A percentile compares a stretch with the other conserved stretches of the same genome.
These are phyloP conservation scores for Striga hermonthica DNA, from an alignment of 305 asterid genomes.

Conservation along the genomic window DNA sequence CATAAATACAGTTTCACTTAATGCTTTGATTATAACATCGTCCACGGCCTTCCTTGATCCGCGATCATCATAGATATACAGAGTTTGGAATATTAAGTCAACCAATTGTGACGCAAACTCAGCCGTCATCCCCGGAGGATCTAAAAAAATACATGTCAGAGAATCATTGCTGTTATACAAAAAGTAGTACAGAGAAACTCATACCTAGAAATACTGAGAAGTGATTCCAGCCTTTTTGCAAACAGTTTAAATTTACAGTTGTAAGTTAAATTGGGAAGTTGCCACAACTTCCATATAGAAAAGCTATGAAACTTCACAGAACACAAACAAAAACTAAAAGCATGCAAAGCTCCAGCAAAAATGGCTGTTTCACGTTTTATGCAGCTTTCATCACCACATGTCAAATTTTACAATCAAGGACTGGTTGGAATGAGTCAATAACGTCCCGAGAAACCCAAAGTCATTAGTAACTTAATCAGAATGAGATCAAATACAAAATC, in stretches of 20 bases:
- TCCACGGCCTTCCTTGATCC: constrained; percentile 88
- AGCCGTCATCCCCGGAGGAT: constrained; percentile 54
- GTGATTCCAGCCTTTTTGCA: constrained; percentile 7
- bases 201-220: constrained; percentile 3
- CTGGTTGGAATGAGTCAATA: neutral
- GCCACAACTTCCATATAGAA: constrained; percentile 5
- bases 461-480: neutral
- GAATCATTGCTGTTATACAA: constrained; percentile 9
- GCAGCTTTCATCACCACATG: neutral
- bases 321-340: constrained; percentile 8
- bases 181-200: constrained; percentile 13
- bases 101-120: constrained; percentile 73
- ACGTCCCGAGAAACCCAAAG: constrained; percentile 5
- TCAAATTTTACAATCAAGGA: neutral
- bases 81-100: constrained; percentile 73
- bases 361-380: constrained; percentile 10
- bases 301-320: constrained; percentile 21
- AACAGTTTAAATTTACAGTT: neutral
- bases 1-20: constrained; percentile 57
- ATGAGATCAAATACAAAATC: neutral
- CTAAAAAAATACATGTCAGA: constrained; percentile 36
- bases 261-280: constrained; percentile 3
- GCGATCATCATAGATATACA: constrained; percentile 66
- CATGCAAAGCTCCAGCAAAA: constrained; percentile 4
- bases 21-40: constrained; percentile 60